phyloP scores from a whole-genome alignment of 2,329 filamentous ascomycete genomes.

The Penicillium palitans region DNA sequence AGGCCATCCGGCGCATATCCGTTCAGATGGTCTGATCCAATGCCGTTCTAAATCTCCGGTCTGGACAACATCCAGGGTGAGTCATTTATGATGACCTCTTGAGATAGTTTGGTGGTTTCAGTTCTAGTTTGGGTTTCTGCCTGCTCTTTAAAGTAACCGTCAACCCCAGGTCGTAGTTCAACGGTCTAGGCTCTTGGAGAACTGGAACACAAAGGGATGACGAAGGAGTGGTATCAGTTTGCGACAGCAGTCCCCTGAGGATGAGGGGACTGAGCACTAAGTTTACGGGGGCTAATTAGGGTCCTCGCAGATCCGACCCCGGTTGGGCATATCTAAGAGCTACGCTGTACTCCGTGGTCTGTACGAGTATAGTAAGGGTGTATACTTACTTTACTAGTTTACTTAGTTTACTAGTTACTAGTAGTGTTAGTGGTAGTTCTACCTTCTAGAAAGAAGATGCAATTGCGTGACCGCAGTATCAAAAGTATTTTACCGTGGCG shows the following conservation, averaged over 20 bases:
- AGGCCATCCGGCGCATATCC: not conserved
- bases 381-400: not conserved
- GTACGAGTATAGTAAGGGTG: not conserved
- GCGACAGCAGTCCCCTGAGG: slow-evolving; percentile 1
- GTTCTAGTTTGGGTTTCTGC: not conserved
- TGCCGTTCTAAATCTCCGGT: not conserved
- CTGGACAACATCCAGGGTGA: not conserved
- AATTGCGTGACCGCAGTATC: slow-evolving; percentile 7
- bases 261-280: slow-evolving; percentile 11
- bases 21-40: slow-evolving; percentile 10
- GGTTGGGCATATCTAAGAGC: not conserved
- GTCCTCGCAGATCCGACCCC: slow-evolving; percentile 6
- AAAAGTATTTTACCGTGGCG: slow-evolving; percentile 1
- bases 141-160: not conserved
- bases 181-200: not conserved
- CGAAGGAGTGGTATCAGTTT: not conserved
- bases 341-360: not conserved
- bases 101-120: not conserved
- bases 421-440: not conserved
- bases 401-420: not conserved
- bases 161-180: not conserved
- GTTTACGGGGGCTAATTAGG: slow-evolving; percentile 2
- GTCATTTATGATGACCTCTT: slow-evolving; percentile 5
- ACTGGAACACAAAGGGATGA: slow-evolving; percentile 2
- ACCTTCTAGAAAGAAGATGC: slow-evolving; percentile 1